Base-by-base conservation (phyloP, 371 early-diverging fungal species). In the Circinella minor region DNA sequence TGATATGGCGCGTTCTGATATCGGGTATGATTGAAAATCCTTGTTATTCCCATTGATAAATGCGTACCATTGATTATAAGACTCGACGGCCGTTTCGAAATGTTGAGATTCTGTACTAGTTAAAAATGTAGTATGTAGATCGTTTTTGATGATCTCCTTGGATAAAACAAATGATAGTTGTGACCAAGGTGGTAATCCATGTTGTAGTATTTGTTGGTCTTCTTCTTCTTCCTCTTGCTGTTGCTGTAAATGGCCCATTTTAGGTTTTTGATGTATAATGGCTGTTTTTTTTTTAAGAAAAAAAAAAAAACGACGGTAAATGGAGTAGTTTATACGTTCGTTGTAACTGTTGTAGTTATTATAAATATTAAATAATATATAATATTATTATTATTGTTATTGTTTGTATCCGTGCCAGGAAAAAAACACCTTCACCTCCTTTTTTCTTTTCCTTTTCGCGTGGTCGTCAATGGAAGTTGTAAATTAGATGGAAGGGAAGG, bases 21-120 rank as follows among this genome's bases (percentile, higher is more conserved):
- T 63, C n/a, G 43, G 54, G 14, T 66, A 63, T n/a, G 65, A 75
- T n/a, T 55, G 66, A 15, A n/a, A 57, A 38, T 65, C 36, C 18
- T 49, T 55, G 20, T 57, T 9, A 38, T 51, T 64, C 54, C 76
- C 76, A n/a, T 76, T 79, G 68, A 86, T 85, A 51, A 88, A 86
- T 51, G 74, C 77, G 37, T 74, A 78, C 88, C 88, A 88, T 14
- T 76, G 80, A 15, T 81, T 77, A 51, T 81, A 68, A 63, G 73
- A 74, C 27, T 72, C 61, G 49, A 80, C 66, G 2, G 86, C 83
- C 27, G 80, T 76, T 72, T 85, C 47, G 78, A 83, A 73, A 69
- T 81, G 74, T 63, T 72, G 66, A 72, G 65, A 67, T 77, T 84
- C 86, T 69, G 55, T 64, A 4, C 49, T 11, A 3, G 76, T 71